phyloP scores from a whole-genome alignment of 2,329 filamentous ascomycete species.

The Epichloe sylvatica region DNA sequence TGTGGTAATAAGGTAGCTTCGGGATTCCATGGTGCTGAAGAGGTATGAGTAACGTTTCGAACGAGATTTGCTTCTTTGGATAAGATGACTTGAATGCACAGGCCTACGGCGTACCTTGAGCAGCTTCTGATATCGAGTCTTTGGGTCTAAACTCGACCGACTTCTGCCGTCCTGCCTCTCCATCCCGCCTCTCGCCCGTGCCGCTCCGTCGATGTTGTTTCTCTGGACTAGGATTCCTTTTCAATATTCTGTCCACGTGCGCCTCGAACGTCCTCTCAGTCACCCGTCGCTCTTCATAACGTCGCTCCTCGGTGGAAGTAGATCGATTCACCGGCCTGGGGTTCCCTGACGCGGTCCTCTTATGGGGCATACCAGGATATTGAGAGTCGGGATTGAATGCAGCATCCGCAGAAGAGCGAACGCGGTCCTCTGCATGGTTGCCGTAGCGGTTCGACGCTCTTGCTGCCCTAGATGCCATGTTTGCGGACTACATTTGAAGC shows the following conservation, averaged over 20 bases:
- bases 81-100: neutral
- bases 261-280: slow-evolving; percentile 45
- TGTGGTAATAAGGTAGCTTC: slow-evolving; percentile 58
- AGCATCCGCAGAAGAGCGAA: slow-evolving; percentile 23
- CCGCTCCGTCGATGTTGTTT: slow-evolving; percentile 32
- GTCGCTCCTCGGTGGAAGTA: slow-evolving; percentile 25
- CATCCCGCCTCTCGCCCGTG: slow-evolving; percentile 24
- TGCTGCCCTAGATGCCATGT: slow-evolving; percentile 28
- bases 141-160: slow-evolving; percentile 30
- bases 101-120: slow-evolving; percentile 28
- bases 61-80: neutral
- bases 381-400: slow-evolving; percentile 17
- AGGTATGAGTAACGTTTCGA: neutral
- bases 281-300: slow-evolving; percentile 37
- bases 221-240: slow-evolving; percentile 45
- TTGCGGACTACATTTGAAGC: slow-evolving; percentile 23
- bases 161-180: slow-evolving; percentile 27
- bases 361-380: slow-evolving; percentile 33
- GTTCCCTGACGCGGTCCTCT: slow-evolving; percentile 43
- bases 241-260: slow-evolving; percentile 47
- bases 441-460: slow-evolving; percentile 32
- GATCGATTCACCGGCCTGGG: slow-evolving; percentile 32
- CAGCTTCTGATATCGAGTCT: slow-evolving; percentile 32
- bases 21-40: slow-evolving; percentile 56
- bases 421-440: slow-evolving; percentile 24